A percentile compares a stretch with the other conserved stretches of the same genome.
phyloP scores from a whole-genome alignment of 2,329 filamentous ascomycete genomes.

The Colletotrichum tofieldiae region DNA sequence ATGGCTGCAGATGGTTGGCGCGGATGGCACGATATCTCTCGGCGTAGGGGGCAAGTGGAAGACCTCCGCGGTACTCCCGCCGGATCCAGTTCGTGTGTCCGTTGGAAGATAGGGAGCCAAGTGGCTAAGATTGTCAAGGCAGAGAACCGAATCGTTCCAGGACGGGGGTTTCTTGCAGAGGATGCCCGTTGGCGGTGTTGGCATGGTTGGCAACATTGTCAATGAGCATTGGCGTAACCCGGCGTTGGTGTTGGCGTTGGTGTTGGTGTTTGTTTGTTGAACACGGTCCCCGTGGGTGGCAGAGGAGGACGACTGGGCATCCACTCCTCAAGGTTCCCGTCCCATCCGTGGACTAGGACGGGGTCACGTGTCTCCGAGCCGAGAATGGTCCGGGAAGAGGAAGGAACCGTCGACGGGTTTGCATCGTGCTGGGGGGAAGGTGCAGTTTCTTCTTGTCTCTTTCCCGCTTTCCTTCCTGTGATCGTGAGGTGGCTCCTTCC shows the following conservation, averaged over 20 bases:
- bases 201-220: neutral
- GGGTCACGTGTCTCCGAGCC: neutral
- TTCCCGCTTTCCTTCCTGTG: neutral
- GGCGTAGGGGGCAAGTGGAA: neutral
- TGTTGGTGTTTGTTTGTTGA: neutral
- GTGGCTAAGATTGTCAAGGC: neutral
- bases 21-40: constrained; percentile 17
- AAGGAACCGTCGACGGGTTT: neutral
- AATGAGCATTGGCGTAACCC: neutral
- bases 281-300: neutral
- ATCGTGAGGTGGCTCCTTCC: neutral
- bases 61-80: neutral
- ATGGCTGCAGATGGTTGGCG: constrained; percentile 14
- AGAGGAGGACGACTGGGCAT: neutral
- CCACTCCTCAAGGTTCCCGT: neutral
- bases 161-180: neutral
- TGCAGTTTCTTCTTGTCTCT: neutral
- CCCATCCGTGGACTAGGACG: neutral
- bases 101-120: neutral
- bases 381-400: neutral
- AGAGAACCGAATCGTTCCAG: neutral
- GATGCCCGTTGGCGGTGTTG: neutral
- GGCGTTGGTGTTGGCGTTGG: neutral
- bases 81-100: neutral
- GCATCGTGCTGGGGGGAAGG: neutral